Conservation (phyloP, 345 rosid species). For the Punica granatum region DNA sequence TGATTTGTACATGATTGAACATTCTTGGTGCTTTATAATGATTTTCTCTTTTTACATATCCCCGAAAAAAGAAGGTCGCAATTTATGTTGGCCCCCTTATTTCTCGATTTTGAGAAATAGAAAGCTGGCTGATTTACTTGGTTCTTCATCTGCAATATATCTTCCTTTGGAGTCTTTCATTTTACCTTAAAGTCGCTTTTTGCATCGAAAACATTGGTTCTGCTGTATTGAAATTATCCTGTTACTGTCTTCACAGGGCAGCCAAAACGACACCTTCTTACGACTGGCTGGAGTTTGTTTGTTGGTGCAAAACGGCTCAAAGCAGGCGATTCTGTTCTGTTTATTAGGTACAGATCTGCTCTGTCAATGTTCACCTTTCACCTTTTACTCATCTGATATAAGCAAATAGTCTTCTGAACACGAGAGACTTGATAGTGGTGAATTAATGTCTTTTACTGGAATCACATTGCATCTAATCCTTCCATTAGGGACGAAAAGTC, state of each 20-base stretch:
- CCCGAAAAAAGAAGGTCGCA: no score
- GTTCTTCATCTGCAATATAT: background rate
- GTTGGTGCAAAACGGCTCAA: conserved; percentile 91
- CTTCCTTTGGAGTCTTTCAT: background rate
- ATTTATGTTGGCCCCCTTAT: background rate
- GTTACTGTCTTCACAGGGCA: conserved; percentile 54
- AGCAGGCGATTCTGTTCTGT: conserved; percentile 94
- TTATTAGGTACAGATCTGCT: conserved; percentile 52
- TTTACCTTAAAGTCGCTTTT: background rate
- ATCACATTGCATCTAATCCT: background rate
- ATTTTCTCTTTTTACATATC: no score
- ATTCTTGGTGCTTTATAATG: no score
- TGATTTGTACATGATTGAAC: no score
- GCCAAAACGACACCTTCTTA: conserved; percentile 95
- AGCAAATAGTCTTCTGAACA: background rate
- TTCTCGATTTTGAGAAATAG: background rate
- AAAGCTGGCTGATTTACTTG: background rate
- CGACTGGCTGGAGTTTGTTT: conserved; percentile 98
- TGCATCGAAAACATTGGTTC: background rate
- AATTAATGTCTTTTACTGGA: background rate
- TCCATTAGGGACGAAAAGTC: conserved; percentile 85
- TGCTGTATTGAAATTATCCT: conserved; percentile 1
- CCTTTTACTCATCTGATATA: background rate
- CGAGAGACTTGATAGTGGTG: background rate
- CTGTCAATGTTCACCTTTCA: background rate